phyloP scores from a whole-genome alignment of 2,329 filamentous ascomycete species.

The Neofusicoccum laricinum region DNA sequence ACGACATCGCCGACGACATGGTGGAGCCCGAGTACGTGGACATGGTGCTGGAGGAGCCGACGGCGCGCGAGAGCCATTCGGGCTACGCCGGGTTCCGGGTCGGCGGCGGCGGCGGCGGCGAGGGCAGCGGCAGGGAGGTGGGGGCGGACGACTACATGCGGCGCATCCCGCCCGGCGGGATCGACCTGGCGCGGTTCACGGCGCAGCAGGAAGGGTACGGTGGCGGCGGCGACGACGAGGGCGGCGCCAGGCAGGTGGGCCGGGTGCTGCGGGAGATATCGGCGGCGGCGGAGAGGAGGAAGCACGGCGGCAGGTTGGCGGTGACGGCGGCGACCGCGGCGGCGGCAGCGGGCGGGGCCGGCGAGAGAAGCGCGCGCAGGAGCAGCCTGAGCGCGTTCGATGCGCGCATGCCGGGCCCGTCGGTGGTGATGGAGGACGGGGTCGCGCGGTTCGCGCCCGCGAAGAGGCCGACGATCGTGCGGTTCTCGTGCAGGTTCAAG shows the following conservation, averaged over 20 bases:
- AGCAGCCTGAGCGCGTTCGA: constrained; percentile 3
- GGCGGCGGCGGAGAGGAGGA: background rate
- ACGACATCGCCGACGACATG: constrained; percentile 11
- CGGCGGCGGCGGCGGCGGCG: background rate
- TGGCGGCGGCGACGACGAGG: background rate
- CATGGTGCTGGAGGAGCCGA: constrained; percentile 14
- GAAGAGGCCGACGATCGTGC: constrained; percentile 2
- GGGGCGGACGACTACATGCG: constrained; percentile 1
- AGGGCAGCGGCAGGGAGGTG: background rate
- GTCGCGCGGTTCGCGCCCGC: background rate
- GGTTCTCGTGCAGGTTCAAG: constrained; percentile 9
- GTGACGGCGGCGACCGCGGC: background rate
- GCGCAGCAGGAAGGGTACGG: background rate
- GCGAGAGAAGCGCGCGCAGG: background rate
- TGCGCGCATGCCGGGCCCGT: background rate
- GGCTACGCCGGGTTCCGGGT: background rate
- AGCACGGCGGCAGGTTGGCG: no score
- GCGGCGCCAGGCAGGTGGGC: background rate
- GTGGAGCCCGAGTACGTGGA: constrained; percentile 8
- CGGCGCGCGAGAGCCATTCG: background rate
- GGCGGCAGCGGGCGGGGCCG: background rate
- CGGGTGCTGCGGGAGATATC: background rate
- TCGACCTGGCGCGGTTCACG: background rate
- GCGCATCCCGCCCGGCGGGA: constrained; percentile 6
- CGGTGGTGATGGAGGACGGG: background rate